Evolutionary conservation across 2,329 filamentous ascomycete genomes (phyloP).

Genomic region (Fusarium sp.): DNA sequence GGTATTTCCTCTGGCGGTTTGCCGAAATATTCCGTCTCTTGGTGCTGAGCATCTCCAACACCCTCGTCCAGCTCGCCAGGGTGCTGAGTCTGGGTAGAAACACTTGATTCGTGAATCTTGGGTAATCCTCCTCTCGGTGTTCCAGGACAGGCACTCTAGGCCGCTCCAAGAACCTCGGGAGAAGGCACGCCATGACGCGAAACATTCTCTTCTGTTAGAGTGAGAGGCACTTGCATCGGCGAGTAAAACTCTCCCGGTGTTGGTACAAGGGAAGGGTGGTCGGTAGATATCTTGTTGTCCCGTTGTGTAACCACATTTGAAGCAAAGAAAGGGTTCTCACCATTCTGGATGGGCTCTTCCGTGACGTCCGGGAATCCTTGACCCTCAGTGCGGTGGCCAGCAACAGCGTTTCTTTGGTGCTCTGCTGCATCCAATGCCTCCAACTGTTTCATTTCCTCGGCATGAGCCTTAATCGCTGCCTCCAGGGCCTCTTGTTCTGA

Average conservation of each 20-base stretch:
- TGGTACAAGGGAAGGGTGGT: conserved; percentile 22
- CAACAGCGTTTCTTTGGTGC: background rate
- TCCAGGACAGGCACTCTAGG: conserved; percentile 32
- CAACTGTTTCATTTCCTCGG: conserved; percentile 24
- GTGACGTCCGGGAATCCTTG: background rate
- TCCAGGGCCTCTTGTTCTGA: conserved; percentile 31
- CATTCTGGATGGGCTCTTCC: background rate
- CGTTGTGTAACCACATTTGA: background rate
- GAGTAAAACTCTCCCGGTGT: conserved; percentile 42
- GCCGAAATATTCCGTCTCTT: background rate
- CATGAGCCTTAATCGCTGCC: conserved; percentile 28
- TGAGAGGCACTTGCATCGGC: conserved; percentile 28
- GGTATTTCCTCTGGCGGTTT: background rate
- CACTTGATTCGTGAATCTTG: background rate
- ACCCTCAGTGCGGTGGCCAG: background rate
- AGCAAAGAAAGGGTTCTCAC: background rate
- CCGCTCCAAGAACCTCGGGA: conserved; percentile 13
- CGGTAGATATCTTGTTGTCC: background rate
- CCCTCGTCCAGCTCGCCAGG: background rate
- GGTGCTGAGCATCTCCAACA: background rate
- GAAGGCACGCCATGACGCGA: background rate
- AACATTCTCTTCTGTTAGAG: background rate
- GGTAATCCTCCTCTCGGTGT: background rate
- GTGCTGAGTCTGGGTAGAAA: background rate
- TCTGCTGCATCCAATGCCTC: conserved; percentile 18